Percentiles rank a stretch among this genome's conserved stretches.
Evolutionary conservation across 164 flowering plant genomes (phyloP).

Genomic region (Vitis rupestris): DNA sequence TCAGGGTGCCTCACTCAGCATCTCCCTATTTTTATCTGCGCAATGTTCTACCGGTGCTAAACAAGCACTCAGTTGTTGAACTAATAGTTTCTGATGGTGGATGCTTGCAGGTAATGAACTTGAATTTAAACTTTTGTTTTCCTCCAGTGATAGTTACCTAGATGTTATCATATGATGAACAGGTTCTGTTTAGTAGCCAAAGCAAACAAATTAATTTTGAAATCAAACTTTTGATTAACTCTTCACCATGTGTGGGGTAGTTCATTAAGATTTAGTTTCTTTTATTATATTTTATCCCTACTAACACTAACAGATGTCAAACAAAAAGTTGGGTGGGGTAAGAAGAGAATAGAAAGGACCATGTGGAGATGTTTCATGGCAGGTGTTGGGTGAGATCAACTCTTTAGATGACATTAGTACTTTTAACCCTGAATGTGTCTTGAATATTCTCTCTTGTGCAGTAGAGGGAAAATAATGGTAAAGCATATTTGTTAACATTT

Average conservation of each 20-base stretch:
- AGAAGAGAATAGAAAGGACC: background rate
- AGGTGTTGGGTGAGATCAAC: too few species aligned
- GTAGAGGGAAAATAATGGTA: too few species aligned
- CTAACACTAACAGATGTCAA: background rate
- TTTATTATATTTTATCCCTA: background rate
- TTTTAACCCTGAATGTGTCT: too few species aligned
- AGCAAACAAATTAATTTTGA: background rate
- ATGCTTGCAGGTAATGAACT: constrained; percentile 80
- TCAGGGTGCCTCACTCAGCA: constrained; percentile 61
- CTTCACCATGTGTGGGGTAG: background rate
- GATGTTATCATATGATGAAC: background rate
- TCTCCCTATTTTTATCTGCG: constrained; percentile 71
- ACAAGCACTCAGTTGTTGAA: constrained; percentile 73
- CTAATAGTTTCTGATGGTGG: constrained; percentile 87
- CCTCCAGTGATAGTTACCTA: too few species aligned
- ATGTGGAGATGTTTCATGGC: too few species aligned
- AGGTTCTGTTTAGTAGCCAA: background rate
- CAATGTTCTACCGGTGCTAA: constrained; percentile 70
- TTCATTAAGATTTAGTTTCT: background rate
- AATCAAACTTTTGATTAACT: background rate
- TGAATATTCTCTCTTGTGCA: too few species aligned
- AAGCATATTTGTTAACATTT: too few species aligned
- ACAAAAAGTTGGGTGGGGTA: too few species aligned
- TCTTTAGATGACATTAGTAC: too few species aligned
- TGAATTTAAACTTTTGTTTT: background rate